phyloP scores from a whole-genome alignment of 768 basidiomycete genomes.

The Suillus clintonianus region DNA sequence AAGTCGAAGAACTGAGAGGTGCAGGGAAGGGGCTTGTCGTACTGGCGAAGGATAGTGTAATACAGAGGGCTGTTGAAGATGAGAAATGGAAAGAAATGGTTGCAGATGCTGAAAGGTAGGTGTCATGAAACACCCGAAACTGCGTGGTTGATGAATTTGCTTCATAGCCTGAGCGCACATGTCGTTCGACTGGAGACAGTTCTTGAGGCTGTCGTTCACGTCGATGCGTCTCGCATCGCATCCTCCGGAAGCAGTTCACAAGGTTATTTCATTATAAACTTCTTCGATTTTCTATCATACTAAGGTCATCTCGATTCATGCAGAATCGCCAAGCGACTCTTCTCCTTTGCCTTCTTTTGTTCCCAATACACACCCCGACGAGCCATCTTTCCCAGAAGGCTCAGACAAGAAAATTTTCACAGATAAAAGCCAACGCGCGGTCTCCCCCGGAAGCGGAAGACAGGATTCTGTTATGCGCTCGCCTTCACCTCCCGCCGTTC shows the following conservation, averaged over 20 bases:
- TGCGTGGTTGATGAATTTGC: conserved; percentile 9
- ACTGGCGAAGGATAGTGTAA: conserved; percentile 49
- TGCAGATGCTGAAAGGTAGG: conserved; percentile 53
- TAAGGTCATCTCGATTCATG: background rate
- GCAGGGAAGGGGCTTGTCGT: conserved; percentile 50
- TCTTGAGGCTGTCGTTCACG: conserved; percentile 48
- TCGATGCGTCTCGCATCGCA: conserved; percentile 35
- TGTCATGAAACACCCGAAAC: background rate
- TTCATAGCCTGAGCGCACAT: conserved; percentile 39
- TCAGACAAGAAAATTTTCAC: conserved; percentile 1
- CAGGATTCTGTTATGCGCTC: conserved; percentile 11
- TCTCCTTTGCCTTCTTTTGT: conserved; percentile 51
- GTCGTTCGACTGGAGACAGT: conserved; percentile 51
- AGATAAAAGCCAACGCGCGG: conserved; percentile 6
- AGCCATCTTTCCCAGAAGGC: conserved; percentile 42
- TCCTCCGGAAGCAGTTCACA: conserved; percentile 13
- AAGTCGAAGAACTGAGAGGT: conserved; percentile 31
- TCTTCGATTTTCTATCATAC: background rate
- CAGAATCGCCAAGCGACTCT: conserved; percentile 13
- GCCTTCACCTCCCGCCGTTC: conserved; percentile 18
- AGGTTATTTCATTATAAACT: conserved; percentile 13
- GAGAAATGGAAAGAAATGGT: conserved; percentile 57
- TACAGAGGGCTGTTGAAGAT: conserved; percentile 52
- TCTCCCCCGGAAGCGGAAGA: conserved; percentile 17
- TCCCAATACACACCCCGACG: conserved; percentile 54